phyloP scores from a whole-genome alignment of 805 yeast species.

The Grigorovia transvaalensis region DNA sequence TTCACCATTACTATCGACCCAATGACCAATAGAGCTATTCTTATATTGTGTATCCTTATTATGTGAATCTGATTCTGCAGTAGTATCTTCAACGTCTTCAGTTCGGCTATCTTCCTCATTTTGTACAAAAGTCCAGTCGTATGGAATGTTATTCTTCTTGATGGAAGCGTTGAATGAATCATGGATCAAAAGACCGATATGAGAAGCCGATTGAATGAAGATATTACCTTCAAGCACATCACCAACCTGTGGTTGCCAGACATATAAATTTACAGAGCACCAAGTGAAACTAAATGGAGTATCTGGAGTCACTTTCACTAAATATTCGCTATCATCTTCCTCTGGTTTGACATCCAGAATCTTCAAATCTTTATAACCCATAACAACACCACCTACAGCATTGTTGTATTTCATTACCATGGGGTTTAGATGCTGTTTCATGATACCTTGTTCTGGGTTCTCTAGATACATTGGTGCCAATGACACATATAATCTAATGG shows the following conservation, averaged over 20 bases:
- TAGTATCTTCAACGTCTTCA: constrained; percentile 3
- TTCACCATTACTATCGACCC: constrained; percentile 70
- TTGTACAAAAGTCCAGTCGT: constrained; percentile 74
- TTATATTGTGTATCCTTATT: constrained; percentile 11
- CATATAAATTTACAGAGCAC: constrained; percentile 70
- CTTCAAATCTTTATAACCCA: constrained; percentile 62
- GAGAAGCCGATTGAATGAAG: constrained; percentile 90
- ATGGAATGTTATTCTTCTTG: constrained; percentile 77
- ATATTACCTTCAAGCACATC: constrained; percentile 79
- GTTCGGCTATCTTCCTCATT: constrained; percentile 35
- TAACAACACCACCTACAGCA: constrained; percentile 69
- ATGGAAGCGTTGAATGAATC: constrained; percentile 94
- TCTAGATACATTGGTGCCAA: constrained; percentile 73
- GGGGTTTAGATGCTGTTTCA: constrained; percentile 82
- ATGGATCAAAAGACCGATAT: constrained; percentile 80
- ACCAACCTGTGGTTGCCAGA: constrained; percentile 88
- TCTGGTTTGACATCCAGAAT: constrained; percentile 38
- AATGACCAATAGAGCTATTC: constrained; percentile 61
- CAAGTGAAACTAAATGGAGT: constrained; percentile 85
- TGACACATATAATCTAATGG: constrained; percentile 57
- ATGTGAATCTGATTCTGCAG: background rate
- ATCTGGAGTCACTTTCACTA: constrained; percentile 63
- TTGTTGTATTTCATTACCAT: constrained; percentile 73
- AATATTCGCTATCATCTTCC: constrained; percentile 30
- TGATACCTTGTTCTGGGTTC: constrained; percentile 68